These are phyloP conservation scores for Chiua sp. DNA, from an alignment of 1,284 basidiomycete species.

Conservation along the genomic window DNA sequence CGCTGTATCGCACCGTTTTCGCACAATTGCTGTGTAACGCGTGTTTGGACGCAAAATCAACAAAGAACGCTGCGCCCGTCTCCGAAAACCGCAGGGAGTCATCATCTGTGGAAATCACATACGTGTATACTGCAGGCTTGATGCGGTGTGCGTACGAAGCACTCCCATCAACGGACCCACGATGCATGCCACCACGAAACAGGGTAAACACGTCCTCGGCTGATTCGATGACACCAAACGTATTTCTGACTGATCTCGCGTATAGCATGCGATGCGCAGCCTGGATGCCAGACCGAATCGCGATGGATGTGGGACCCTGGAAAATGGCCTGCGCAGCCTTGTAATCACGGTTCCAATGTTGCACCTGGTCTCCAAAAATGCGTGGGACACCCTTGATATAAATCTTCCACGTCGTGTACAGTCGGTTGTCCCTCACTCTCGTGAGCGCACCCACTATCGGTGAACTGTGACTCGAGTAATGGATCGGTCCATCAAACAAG, in stretches of 20 bases:
- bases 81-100: slow-evolving; percentile 79
- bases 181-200: slow-evolving; percentile 50
- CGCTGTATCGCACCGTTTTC: slow-evolving; percentile 67
- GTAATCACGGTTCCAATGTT: slow-evolving; percentile 70
- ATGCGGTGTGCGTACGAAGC: slow-evolving; percentile 53
- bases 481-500: slow-evolving; percentile 74
- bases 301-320: slow-evolving; percentile 61
- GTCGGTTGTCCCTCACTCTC: slow-evolving; percentile 60
- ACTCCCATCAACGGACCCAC: slow-evolving; percentile 19
- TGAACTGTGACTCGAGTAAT: slow-evolving; percentile 71
- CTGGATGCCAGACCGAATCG: slow-evolving; percentile 69
- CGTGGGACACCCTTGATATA: slow-evolving; percentile 64
- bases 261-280: slow-evolving; percentile 78
- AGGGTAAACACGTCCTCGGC: slow-evolving; percentile 53
- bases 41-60: slow-evolving; percentile 81
- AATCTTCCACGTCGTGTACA: slow-evolving; percentile 85
- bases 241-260: slow-evolving; percentile 65
- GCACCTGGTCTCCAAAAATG: slow-evolving; percentile 64
- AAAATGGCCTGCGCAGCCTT: slow-evolving; percentile 75
- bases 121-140: slow-evolving; percentile 81
- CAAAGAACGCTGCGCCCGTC: slow-evolving; percentile 81
- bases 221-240: slow-evolving; percentile 61
- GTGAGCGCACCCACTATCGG: slow-evolving; percentile 69
- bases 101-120: slow-evolving; percentile 72
- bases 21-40: slow-evolving; percentile 61